Percentiles rank a stretch among this genome's conserved stretches.
These are phyloP conservation scores for Candida manassasensis DNA, from an alignment of 805 yeast genomes.

Conservation along the genomic window DNA sequence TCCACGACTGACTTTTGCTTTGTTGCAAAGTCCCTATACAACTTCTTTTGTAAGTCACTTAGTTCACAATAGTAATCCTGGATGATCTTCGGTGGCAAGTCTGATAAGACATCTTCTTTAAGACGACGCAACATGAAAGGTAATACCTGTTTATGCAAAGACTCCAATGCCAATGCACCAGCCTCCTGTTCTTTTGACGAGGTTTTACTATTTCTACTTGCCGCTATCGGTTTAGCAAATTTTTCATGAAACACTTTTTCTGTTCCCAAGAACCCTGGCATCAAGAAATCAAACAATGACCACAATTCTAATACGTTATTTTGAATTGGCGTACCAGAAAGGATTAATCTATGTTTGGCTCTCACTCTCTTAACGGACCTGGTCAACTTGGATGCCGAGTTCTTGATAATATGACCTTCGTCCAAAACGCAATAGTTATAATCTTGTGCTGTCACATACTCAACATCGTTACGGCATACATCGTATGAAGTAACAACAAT, in stretches of 20 bases:
- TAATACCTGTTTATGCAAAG: constrained; percentile 90
- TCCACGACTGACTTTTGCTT: constrained; percentile 74
- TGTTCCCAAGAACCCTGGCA: constrained; percentile 98
- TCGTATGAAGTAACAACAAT: constrained; percentile 93
- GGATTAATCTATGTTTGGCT: constrained; percentile 85
- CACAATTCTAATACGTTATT: constrained; percentile 94
- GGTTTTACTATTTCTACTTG: constrained; percentile 83
- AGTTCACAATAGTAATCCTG: constrained; percentile 97
- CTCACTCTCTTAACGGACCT: constrained; percentile 77
- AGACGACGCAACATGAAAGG: constrained; percentile 95
- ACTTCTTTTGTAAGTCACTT: constrained; percentile 80
- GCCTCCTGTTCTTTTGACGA: constrained; percentile 93
- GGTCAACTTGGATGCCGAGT: constrained; percentile 81
- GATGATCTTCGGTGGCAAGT: constrained; percentile 95
- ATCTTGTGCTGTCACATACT: constrained; percentile 51
- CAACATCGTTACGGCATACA: constrained; percentile 89
- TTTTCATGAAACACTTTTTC: constrained; percentile 91
- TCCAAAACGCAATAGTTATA: constrained; percentile 94
- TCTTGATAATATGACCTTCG: constrained; percentile 97
- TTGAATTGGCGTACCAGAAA: constrained; percentile 98
- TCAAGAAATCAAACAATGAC: constrained; percentile 94
- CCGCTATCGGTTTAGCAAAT: constrained; percentile 97
- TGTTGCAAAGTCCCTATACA: constrained; percentile 84
- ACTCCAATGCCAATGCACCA: constrained; percentile 93
- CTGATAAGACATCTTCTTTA: constrained; percentile 93